phyloP scores from a whole-genome alignment of 495 filamentous ascomycete genomes.

The Sordaria brevicollis region DNA sequence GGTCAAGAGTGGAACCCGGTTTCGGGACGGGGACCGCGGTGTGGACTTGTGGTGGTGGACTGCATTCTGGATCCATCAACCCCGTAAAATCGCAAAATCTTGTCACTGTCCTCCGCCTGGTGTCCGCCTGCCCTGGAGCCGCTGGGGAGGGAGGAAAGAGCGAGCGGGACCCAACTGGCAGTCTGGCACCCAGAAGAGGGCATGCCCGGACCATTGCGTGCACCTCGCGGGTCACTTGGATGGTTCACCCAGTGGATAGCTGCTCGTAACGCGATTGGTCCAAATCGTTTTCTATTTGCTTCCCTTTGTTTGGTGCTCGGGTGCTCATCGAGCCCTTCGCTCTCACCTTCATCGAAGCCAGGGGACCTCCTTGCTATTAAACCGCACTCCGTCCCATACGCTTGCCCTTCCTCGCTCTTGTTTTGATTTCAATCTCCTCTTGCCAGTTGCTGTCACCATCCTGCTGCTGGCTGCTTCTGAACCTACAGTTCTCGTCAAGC shows the following conservation, averaged over 20 bases:
- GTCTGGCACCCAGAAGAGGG: background rate
- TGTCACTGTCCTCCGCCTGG: background rate
- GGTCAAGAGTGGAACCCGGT: background rate
- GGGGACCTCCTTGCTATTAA: background rate
- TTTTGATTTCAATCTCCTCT: background rate
- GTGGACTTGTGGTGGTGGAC: background rate
- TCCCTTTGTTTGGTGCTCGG: constrained; percentile 1
- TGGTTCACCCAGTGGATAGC: background rate
- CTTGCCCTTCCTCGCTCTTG: background rate
- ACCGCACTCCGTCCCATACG: background rate
- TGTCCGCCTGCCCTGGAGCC: background rate
- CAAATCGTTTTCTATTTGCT: background rate
- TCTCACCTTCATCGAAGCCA: background rate
- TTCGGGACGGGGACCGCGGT: background rate
- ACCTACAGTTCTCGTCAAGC: background rate
- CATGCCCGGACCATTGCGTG: background rate
- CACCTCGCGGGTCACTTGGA: background rate
- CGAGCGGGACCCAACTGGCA: background rate
- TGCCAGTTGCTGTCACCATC: background rate
- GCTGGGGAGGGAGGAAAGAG: background rate
- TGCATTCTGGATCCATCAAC: background rate
- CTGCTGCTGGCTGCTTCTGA: background rate
- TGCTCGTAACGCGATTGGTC: background rate
- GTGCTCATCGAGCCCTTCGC: background rate
- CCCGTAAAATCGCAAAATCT: background rate